Percentiles rank a stretch among this genome's conserved stretches.
Conservation (phyloP, 306 rosid genomes). For the Sindora glabra region DNA sequence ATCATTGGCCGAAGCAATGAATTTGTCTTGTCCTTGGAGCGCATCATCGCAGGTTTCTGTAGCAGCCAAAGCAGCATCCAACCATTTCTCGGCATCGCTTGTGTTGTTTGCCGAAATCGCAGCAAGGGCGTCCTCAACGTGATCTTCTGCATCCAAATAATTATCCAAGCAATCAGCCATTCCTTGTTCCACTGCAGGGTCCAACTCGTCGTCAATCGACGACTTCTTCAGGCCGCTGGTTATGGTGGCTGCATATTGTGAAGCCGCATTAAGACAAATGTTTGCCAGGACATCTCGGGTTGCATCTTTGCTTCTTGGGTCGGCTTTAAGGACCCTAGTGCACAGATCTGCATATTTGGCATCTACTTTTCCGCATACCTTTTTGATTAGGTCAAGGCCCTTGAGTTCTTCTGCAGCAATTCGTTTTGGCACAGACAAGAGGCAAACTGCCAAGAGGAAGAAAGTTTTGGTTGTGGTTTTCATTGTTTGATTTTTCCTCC, state of each 20-base stretch:
- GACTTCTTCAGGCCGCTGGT: neutral
- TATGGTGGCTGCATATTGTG: neutral
- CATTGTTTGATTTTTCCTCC: conserved; percentile 10
- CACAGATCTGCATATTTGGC: conserved; percentile 7
- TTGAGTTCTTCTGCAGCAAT: neutral
- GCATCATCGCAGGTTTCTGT: conserved; percentile 15
- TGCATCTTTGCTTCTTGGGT: neutral
- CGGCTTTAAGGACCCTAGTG: neutral
- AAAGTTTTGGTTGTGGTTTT: neutral
- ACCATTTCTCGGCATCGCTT: conserved; percentile 9
- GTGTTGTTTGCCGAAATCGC: neutral
- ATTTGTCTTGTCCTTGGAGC: conserved; percentile 6
- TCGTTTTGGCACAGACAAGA: conserved; percentile 2
- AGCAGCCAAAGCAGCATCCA: conserved; percentile 28
- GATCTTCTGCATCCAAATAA: conserved; percentile 12
- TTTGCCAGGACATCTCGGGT: conserved; percentile 1
- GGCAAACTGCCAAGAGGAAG: conserved; percentile 8
- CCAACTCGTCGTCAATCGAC: neutral
- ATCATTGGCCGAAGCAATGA: neutral
- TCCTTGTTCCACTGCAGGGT: conserved; percentile 23
- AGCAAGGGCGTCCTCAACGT: conserved; percentile 20
- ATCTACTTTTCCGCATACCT: neutral
- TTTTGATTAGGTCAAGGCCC: neutral
- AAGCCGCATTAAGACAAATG: conserved; percentile 2
- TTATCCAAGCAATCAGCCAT: conserved; percentile 24